Percentiles rank a stretch among this genome's conserved stretches.
Evolutionary conservation across 2,329 filamentous ascomycete species (phyloP).

Genomic region (Colletotrichum acutatum): DNA sequence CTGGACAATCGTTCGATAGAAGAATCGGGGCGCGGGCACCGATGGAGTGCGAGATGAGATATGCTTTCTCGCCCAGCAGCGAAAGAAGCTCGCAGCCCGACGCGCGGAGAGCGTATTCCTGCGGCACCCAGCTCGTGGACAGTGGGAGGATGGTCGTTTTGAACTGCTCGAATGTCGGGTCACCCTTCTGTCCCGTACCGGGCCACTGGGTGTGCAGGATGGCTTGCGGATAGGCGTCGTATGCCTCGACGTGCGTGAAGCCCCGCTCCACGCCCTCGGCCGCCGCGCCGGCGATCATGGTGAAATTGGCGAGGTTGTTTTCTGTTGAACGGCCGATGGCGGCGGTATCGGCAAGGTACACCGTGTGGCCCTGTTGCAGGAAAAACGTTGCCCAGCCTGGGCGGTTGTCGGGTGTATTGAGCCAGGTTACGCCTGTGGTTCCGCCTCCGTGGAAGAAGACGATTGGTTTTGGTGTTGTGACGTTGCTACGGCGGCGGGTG

Average conservation of each 20-base stretch:
- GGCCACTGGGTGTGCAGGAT: constrained; percentile 52
- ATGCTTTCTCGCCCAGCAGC: constrained; percentile 43
- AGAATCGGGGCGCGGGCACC: constrained; percentile 37
- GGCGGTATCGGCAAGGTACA: constrained; percentile 57
- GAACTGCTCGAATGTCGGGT: constrained; percentile 45
- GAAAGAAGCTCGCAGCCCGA: constrained; percentile 44
- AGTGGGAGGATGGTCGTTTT: constrained; percentile 42
- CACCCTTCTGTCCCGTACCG: constrained; percentile 42
- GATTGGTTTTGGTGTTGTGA: constrained; percentile 9
- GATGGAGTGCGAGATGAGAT: constrained; percentile 46
- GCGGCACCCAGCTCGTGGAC: constrained; percentile 41
- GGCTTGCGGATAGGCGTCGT: constrained; percentile 41
- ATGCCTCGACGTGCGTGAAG: constrained; percentile 45
- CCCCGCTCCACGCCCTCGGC: constrained; percentile 41
- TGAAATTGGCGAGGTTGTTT: constrained; percentile 38
- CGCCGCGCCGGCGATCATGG: constrained; percentile 35
- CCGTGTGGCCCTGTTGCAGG: constrained; percentile 50
- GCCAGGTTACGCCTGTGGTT: constrained; percentile 41
- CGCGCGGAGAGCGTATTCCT: constrained; percentile 42
- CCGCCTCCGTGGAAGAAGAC: constrained; percentile 33
- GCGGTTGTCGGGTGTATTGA: constrained; percentile 58
- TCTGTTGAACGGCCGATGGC: constrained; percentile 49
- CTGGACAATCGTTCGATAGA: constrained; percentile 42
- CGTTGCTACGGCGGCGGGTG: neutral
- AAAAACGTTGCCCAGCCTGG: constrained; percentile 60